Evolutionary conservation across 768 basidiomycete genomes (phyloP).

Genomic region (Mycena rebaudengoi): DNA sequence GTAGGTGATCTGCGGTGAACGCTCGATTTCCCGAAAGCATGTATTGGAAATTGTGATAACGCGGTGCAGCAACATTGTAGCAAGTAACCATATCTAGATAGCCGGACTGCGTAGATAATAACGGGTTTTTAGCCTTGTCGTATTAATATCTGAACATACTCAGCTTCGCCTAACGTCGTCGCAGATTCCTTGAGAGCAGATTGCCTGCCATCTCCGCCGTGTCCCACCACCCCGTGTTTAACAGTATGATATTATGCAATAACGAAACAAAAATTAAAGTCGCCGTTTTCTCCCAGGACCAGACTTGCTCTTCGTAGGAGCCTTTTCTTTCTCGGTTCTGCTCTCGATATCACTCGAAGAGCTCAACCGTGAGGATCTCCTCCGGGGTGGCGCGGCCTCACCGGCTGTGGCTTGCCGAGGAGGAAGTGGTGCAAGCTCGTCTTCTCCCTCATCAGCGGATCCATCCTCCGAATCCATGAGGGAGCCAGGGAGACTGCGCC

Average conservation of each 20-base stretch:
- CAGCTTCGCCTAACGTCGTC: no score
- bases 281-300: conserved; percentile 18
- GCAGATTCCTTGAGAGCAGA: no score
- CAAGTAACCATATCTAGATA: no score
- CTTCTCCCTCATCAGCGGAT: conserved; percentile 39
- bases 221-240: neutral
- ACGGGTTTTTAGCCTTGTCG: no score
- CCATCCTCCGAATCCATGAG: conserved; percentile 39
- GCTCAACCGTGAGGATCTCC: conserved; percentile 53
- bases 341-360: conserved; percentile 17
- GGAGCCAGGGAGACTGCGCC: conserved; percentile 34
- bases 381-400: conserved; percentile 47
- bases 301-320: conserved; percentile 8
- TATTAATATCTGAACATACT: no score
- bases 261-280: conserved; percentile 4
- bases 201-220: neutral
- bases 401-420: conserved; percentile 44
- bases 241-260: conserved; percentile 6
- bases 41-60: no score
- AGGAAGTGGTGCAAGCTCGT: conserved; percentile 47
- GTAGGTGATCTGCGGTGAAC: no score
- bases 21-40: no score
- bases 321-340: conserved; percentile 19
- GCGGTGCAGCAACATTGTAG: no score
- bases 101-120: no score